Evolutionary conservation across 2,329 filamentous ascomycete species (phyloP).

Genomic region (Aphanocladium album): DNA sequence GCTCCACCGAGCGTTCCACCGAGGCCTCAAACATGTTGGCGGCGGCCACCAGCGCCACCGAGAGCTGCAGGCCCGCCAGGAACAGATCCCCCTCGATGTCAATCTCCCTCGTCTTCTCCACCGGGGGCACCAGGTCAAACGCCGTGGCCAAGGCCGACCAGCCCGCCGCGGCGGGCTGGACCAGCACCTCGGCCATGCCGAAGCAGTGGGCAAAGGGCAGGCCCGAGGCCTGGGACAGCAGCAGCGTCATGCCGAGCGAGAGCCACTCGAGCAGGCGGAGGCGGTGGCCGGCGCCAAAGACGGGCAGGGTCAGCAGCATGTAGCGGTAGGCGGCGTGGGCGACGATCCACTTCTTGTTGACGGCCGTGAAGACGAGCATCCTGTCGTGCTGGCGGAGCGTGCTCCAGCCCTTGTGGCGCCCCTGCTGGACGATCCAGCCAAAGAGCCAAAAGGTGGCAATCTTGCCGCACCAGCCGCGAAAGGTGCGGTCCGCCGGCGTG

Average conservation of each 20-base stretch:
- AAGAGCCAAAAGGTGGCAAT: conserved; percentile 2
- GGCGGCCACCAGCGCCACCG: conserved; percentile 1
- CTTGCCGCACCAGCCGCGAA: conserved; percentile 10
- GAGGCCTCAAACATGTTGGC: conserved; percentile 4
- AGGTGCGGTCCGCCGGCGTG: conserved; percentile 9
- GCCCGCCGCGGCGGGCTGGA: conserved; percentile 8
- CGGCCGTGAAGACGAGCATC: conserved; percentile 13
- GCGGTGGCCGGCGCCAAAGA: conserved; percentile 6
- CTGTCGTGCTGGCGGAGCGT: conserved; percentile 8
- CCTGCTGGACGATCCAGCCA: conserved; percentile 11
- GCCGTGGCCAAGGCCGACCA: conserved; percentile 11
- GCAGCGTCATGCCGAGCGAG: conserved; percentile 7
- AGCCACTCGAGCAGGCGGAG: conserved; percentile 9
- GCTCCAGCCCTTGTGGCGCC: background rate
- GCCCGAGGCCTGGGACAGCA: conserved; percentile 1
- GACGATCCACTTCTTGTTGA: conserved; percentile 6
- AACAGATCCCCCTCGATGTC: background rate
- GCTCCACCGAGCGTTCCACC: background rate
- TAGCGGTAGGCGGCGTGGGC: conserved; percentile 14
- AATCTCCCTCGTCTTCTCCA: background rate
- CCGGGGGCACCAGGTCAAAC: conserved; percentile 5
- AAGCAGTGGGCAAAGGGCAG: conserved; percentile 14
- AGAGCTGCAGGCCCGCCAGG: conserved; percentile 6
- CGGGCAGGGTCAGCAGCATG: conserved; percentile 12
- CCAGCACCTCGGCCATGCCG: conserved; percentile 13